A percentile compares a stretch with the other conserved stretches of the same genome.
phyloP scores from a whole-genome alignment of 2,329 filamentous ascomycete species.

The Paecilomyces niveus region DNA sequence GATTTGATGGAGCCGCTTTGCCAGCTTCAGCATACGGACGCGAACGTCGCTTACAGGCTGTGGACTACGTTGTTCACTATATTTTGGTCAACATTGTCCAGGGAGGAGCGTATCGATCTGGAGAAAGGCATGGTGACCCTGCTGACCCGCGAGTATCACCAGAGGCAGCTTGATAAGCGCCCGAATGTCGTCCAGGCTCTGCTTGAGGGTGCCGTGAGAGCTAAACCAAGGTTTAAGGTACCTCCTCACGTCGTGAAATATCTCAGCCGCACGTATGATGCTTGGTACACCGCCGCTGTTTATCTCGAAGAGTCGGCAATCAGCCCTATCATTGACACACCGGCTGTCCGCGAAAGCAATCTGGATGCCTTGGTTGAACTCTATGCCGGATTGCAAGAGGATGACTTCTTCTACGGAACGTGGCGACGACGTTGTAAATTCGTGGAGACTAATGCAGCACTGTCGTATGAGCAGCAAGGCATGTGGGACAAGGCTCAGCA shows the following conservation, averaged over 20 bases:
- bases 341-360: constrained; percentile 83
- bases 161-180: constrained; percentile 84
- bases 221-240: constrained; percentile 81
- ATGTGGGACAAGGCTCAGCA: constrained; percentile 99
- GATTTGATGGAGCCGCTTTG: constrained; percentile 85
- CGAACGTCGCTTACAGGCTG: constrained; percentile 73
- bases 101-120: constrained; percentile 82
- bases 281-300: constrained; percentile 90
- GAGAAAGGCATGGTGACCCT: constrained; percentile 86
- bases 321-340: constrained; percentile 74
- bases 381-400: constrained; percentile 84
- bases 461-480: constrained; percentile 97
- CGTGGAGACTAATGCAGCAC: constrained; percentile 90
- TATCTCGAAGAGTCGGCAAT: constrained; percentile 87
- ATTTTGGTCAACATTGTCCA: constrained; percentile 81
- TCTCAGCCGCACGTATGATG: constrained; percentile 85
- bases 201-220: constrained; percentile 76
- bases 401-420: constrained; percentile 94
- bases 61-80: constrained; percentile 91
- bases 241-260: constrained; percentile 96
- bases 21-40: constrained; percentile 86
- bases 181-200: constrained; percentile 94
- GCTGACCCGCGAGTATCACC: constrained; percentile 91
- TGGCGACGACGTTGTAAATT: constrained; percentile 95
- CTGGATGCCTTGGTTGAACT: constrained; percentile 92